phyloP scores from a whole-genome alignment of 768 basidiomycete species.

The Rhodotorula babjevae region DNA sequence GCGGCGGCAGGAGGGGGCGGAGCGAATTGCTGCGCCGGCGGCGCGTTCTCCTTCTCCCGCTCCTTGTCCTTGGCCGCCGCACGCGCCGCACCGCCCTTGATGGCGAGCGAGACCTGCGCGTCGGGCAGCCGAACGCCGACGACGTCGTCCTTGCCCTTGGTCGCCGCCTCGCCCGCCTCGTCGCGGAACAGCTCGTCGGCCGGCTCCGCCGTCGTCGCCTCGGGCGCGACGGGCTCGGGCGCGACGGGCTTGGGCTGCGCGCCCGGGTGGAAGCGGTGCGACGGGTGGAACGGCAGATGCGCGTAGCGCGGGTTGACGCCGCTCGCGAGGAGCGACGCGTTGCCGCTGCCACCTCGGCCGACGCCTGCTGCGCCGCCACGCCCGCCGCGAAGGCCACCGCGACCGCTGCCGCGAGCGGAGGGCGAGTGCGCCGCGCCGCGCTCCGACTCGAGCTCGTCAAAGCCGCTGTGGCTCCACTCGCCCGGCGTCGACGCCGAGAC shows the following conservation, averaged over 20 bases:
- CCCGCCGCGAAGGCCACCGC: background rate
- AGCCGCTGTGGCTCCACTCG: conserved; percentile 79
- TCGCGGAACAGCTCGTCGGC: background rate
- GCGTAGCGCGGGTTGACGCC: conserved; percentile 36
- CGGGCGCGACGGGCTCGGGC: background rate
- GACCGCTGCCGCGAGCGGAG: background rate
- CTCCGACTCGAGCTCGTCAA: conserved; percentile 74
- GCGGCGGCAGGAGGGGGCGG: too few relatives aligned
- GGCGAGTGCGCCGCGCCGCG: conserved; percentile 40
- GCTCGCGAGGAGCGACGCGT: conserved; percentile 7
- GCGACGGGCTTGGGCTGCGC: background rate
- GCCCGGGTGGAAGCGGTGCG: conserved; percentile 30
- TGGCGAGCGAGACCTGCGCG: conserved; percentile 12
- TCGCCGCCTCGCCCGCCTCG: background rate
- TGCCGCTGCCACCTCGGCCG: background rate
- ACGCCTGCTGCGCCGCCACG: background rate
- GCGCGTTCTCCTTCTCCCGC: background rate
- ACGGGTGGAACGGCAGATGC: conserved; percentile 34
- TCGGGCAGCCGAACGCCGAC: conserved; percentile 9
- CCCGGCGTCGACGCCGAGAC: conserved; percentile 39
- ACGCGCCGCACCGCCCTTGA: conserved; percentile 9
- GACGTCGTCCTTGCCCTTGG: background rate
- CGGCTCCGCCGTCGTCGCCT: background rate
- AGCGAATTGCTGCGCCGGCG: too few relatives aligned
- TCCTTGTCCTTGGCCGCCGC: background rate